Percentiles rank a stretch among this genome's conserved stretches.
These are phyloP conservation scores for Marvania coccoides DNA, from an alignment of 139 green algal genomes.

Conservation along the genomic window DNA sequence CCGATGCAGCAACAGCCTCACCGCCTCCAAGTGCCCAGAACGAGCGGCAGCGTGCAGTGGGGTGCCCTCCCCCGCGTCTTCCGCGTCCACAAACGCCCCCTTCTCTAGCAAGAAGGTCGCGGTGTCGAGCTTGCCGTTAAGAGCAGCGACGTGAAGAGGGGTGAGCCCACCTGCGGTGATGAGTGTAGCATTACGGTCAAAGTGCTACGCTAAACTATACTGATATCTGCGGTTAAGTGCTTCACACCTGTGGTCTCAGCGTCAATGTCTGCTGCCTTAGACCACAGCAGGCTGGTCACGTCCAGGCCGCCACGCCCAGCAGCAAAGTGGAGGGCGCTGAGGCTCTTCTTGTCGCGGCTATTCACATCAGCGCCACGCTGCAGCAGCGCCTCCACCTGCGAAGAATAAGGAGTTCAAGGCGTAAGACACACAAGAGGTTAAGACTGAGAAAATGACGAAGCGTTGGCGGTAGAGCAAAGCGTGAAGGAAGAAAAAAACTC, in stretches of 20 bases:
- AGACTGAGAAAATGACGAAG: neutral
- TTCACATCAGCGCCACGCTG: conserved; percentile 38
- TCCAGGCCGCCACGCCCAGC: conserved; percentile 43
- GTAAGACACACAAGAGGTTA: neutral
- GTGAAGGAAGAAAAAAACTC: conserved; percentile 4
- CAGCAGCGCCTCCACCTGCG: conserved; percentile 52
- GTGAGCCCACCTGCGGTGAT: conserved; percentile 25
- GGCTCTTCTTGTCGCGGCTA: conserved; percentile 46
- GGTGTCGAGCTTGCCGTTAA: conserved; percentile 13
- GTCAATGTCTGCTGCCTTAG: conserved; percentile 54
- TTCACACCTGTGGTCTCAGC: conserved; percentile 38
- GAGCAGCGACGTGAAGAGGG: conserved; percentile 56
- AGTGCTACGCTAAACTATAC: neutral
- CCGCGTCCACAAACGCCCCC: conserved; percentile 46
- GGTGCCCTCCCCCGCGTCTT: conserved; percentile 44
- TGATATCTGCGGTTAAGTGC: no score
- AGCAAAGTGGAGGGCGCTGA: conserved; percentile 53
- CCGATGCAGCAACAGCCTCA: neutral
- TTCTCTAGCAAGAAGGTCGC: conserved; percentile 40
- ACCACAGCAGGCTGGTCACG: conserved; percentile 44
- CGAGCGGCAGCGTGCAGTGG: conserved; percentile 58
- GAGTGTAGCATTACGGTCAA: neutral
- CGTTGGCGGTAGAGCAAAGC: neutral
- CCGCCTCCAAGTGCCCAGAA: neutral
- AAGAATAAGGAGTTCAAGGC: neutral